Evolutionary conservation across 352 stramenopile genomes (phyloP).

Genomic region (Phytophthora melonis): DNA sequence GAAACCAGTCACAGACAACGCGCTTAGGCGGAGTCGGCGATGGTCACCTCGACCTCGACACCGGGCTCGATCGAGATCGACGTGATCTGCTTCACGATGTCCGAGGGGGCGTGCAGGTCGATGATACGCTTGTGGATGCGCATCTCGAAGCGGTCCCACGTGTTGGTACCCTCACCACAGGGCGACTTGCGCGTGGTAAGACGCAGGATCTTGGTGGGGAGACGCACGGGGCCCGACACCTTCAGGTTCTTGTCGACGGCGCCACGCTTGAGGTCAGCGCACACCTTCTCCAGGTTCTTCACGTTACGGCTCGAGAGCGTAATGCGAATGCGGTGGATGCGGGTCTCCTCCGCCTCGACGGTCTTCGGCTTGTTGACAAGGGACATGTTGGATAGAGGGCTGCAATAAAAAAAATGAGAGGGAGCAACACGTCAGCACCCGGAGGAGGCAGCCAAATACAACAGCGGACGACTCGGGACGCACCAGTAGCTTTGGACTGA

Average conservation of each 20-base stretch:
- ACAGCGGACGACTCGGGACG: conserved; percentile 28
- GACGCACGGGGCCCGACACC: conserved; percentile 97
- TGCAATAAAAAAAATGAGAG: conserved; percentile 21
- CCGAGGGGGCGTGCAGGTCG: conserved; percentile 97
- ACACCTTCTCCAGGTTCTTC: conserved; percentile 99
- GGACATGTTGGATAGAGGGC: conserved; percentile 92
- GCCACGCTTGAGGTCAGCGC: conserved; percentile 97
- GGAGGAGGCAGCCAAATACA: background rate
- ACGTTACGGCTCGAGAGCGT: conserved; percentile 99
- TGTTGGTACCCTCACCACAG: conserved; percentile 99
- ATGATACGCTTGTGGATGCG: conserved; percentile 99
- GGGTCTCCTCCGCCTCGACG: conserved; percentile 86
- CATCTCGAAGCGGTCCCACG: conserved; percentile 99
- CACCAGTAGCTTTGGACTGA: conserved; percentile 86
- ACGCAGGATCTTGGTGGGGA: conserved; percentile 99
- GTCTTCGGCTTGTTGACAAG: conserved; percentile 89
- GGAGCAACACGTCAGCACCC: conserved; percentile 24
- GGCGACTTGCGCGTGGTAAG: conserved; percentile 99
- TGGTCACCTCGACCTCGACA: conserved; percentile 99
- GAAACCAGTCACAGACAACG: conserved; percentile 10
- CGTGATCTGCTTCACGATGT: conserved; percentile 99
- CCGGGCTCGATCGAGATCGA: conserved; percentile 99
- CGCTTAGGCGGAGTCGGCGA: conserved; percentile 93
- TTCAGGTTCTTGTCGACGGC: conserved; percentile 99
- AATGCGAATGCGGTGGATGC: conserved; percentile 98